These are phyloP conservation scores for Lipomyces yamadae DNA, from an alignment of 805 yeast species.

Conservation along the genomic window DNA sequence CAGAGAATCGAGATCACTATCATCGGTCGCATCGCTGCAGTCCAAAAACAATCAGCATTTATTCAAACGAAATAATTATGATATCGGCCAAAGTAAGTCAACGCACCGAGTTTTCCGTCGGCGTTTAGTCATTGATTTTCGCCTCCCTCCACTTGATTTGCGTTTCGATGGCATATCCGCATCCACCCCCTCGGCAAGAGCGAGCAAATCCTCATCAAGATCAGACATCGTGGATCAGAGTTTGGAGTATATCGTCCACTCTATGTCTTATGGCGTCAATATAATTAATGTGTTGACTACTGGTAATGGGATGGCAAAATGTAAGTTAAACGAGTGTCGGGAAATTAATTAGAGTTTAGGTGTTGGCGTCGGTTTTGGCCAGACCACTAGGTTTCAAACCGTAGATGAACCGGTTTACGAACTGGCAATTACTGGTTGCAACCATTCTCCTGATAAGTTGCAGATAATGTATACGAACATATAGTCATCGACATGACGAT, in stretches of 20 bases:
- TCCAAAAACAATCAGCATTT: constrained; percentile 10
- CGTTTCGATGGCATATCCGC: constrained; percentile 42
- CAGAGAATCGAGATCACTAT: constrained; percentile 45
- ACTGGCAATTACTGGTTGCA: no score
- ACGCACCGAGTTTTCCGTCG: constrained; percentile 27
- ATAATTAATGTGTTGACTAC: neutral
- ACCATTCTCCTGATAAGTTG: no score
- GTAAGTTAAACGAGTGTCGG: neutral
- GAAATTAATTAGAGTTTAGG: no score
- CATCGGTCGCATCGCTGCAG: constrained; percentile 40
- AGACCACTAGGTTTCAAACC: no score
- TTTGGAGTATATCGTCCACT: neutral
- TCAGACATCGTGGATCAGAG: constrained; percentile 57
- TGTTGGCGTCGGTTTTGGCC: no score
- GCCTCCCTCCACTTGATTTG: constrained; percentile 43
- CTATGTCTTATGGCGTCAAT: neutral
- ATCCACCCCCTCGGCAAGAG: constrained; percentile 83
- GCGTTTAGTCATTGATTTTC: constrained; percentile 26
- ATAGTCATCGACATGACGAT: no score
- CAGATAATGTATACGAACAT: no score
- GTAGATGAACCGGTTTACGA: no score
- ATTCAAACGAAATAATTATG: constrained; percentile 44
- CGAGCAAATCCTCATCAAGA: constrained; percentile 93
- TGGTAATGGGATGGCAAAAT: neutral
- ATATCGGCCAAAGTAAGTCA: constrained; percentile 5